Percentiles rank a stretch among this genome's conserved stretches.
Conservation (phyloP, 352 stramenopile species). For the Elongisporangium undulatum region DNA sequence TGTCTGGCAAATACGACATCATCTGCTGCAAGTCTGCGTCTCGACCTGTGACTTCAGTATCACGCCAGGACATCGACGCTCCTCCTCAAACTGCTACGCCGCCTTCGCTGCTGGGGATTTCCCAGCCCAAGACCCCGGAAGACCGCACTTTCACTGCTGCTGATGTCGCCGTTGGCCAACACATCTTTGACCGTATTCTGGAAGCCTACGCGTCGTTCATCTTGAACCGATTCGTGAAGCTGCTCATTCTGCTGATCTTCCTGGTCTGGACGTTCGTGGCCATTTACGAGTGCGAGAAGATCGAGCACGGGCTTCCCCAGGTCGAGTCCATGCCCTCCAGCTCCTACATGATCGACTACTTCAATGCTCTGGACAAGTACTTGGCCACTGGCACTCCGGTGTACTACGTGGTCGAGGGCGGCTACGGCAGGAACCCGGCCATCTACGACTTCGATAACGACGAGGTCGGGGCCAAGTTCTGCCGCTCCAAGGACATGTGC, state of each 20-base stretch:
- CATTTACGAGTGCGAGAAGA: constrained; percentile 43
- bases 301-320: constrained; percentile 55
- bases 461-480: constrained; percentile 39
- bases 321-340: constrained; percentile 56
- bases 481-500: constrained; percentile 60
- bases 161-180: neutral
- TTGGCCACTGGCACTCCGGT: constrained; percentile 50
- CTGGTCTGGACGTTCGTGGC: constrained; percentile 36
- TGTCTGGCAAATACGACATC: constrained; percentile 47
- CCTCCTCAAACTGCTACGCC: neutral
- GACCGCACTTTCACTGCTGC: neutral
- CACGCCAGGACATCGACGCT: neutral
- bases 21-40: constrained; percentile 24
- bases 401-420: constrained; percentile 61
- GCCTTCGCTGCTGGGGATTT: neutral
- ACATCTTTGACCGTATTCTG: constrained; percentile 34
- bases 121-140: constrained; percentile 23
- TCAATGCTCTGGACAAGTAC: constrained; percentile 48
- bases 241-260: constrained; percentile 44
- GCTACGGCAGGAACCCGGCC: constrained; percentile 46
- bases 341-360: constrained; percentile 69
- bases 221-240: constrained; percentile 39
- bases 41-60: too few species aligned
- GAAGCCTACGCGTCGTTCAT: constrained; percentile 44
- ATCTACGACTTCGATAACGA: constrained; percentile 43